Conservation (phyloP, 2,329 filamentous ascomycete genomes). For the Cytospora piceicola region DNA sequence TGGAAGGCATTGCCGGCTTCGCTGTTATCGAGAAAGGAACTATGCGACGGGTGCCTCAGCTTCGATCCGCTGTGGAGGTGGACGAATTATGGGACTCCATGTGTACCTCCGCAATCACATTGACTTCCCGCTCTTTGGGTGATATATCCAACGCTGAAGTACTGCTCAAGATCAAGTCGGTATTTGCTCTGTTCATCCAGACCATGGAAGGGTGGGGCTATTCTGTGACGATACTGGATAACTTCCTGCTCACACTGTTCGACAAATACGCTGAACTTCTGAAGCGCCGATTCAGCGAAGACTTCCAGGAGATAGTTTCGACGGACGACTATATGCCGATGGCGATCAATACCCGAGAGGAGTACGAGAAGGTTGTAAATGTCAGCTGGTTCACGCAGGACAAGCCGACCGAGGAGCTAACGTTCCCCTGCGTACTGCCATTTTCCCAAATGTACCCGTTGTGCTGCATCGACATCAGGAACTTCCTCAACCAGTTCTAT, state of each 20-base stretch:
- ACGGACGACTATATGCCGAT: conserved; percentile 99
- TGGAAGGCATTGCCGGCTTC: conserved; percentile 95
- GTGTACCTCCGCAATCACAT: conserved; percentile 82
- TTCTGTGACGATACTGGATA: conserved; percentile 78
- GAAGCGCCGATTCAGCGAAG: conserved; percentile 88
- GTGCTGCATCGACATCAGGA: conserved; percentile 96
- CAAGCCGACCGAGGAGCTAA: conserved; percentile 73
- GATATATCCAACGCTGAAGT: conserved; percentile 87
- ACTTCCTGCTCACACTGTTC: conserved; percentile 85
- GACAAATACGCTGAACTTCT: conserved; percentile 92
- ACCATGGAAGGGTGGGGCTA: conserved; percentile 99
- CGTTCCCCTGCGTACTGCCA: conserved; percentile 91
- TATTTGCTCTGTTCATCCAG: conserved; percentile 92
- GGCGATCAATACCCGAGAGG: conserved; percentile 87
- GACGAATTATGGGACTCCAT: conserved; percentile 99
- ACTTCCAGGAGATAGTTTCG: conserved; percentile 90
- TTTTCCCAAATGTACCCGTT: conserved; percentile 99
- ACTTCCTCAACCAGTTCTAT: conserved; percentile 98
- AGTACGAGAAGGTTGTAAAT: conserved; percentile 94
- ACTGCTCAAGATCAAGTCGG: conserved; percentile 90
- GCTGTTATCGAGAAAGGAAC: conserved; percentile 95
- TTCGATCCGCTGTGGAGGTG: conserved; percentile 85
- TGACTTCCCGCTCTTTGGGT: conserved; percentile 79
- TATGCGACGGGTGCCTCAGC: conserved; percentile 80
- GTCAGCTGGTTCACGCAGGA: conserved; percentile 96